These are phyloP conservation scores for Psilocybe cubensis DNA, from an alignment of 768 basidiomycete genomes.

Conservation along the genomic window DNA sequence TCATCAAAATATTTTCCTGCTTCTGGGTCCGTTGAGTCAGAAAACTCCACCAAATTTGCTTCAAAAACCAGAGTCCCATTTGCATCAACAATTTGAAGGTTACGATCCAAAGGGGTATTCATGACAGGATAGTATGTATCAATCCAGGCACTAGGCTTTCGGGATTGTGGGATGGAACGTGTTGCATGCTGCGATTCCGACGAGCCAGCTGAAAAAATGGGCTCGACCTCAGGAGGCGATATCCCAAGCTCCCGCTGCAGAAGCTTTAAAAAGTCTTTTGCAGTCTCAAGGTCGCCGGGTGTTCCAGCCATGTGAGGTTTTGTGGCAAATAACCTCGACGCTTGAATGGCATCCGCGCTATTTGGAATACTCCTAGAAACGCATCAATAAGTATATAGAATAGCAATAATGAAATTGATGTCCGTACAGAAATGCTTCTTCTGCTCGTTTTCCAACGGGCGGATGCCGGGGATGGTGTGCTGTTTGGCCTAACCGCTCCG, in stretches of 20 bases:
- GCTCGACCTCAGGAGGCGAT: constrained; percentile 37
- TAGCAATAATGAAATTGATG: background rate
- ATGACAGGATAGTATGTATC: constrained; percentile 86
- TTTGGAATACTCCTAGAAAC: constrained; percentile 50
- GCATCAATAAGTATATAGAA: background rate
- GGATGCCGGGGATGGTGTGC: constrained; percentile 8
- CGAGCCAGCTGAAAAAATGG: constrained; percentile 74
- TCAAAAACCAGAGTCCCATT: constrained; percentile 57
- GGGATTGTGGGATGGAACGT: constrained; percentile 45
- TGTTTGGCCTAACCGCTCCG: background rate
- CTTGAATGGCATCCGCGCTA: constrained; percentile 51
- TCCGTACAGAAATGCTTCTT: constrained; percentile 22
- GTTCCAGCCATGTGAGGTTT: constrained; percentile 74
- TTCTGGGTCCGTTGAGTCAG: constrained; percentile 69
- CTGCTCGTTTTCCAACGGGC: constrained; percentile 22
- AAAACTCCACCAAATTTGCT: constrained; percentile 20
- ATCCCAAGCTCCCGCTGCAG: constrained; percentile 67
- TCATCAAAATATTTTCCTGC: constrained; percentile 67
- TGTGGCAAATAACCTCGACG: constrained; percentile 57
- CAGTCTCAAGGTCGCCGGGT: constrained; percentile 55
- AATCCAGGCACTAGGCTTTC: constrained; percentile 65
- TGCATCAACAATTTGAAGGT: constrained; percentile 63
- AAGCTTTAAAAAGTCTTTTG: constrained; percentile 62
- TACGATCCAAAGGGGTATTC: constrained; percentile 73
- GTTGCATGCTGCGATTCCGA: constrained; percentile 67